Conservation (phyloP, 106 monocot genomes). For the Amphibolis antarctica region DNA sequence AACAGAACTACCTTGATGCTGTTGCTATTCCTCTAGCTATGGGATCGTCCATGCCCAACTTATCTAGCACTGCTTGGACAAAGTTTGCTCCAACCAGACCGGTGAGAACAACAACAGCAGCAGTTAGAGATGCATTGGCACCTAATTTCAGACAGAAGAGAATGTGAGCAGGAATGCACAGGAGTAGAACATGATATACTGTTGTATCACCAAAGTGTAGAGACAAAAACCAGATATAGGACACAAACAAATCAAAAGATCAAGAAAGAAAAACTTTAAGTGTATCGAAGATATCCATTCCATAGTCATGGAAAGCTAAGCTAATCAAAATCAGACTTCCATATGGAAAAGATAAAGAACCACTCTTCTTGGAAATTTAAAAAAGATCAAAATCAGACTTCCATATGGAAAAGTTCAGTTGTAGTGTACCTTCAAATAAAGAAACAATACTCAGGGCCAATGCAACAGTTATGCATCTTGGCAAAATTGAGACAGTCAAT, state of each 20-base stretch:
- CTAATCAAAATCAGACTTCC: no score
- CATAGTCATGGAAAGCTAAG: no score
- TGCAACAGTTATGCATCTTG: constrained; percentile 97
- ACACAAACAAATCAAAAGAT: no score
- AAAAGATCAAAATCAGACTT: background rate
- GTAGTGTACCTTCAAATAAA: constrained; percentile 73
- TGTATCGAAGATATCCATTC: no score
- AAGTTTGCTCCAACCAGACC: constrained; percentile 97
- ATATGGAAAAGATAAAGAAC: no score
- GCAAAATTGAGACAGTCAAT: constrained; percentile 83
- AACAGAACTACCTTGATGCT: constrained; percentile 64
- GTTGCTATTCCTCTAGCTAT: constrained; percentile 98
- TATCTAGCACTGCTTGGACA: constrained; percentile 87
- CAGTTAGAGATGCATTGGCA: constrained; percentile 79
- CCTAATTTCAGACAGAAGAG: constrained; percentile 27
- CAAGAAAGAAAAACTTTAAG: no score
- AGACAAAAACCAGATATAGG: no score
- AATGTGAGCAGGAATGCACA: background rate
- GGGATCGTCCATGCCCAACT: constrained; percentile 61
- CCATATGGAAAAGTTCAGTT: background rate
- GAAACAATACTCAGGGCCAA: constrained; percentile 89
- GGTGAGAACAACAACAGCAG: constrained; percentile 92
- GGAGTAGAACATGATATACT: no score
- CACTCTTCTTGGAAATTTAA: no score
- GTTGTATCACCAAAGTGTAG: no score